Base-by-base conservation (phyloP, 2,329 filamentous ascomycete species). In the Ophiostoma ulmi region DNA sequence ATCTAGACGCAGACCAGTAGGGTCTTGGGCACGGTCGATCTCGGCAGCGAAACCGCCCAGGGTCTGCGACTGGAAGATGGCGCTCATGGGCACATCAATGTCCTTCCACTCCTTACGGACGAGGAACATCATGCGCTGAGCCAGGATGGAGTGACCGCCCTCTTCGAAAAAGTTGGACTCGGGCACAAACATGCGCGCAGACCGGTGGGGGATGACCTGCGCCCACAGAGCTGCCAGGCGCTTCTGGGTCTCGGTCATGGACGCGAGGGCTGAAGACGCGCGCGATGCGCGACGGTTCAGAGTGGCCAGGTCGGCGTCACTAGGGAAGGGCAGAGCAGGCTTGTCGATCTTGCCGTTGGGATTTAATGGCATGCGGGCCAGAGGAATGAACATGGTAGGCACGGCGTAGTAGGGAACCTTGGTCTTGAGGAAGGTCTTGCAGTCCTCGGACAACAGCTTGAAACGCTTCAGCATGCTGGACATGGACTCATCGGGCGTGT, bases 271-370 rank as follows among this genome's bases (percentile, higher is more conserved):
- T 0, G 70, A 71, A 5, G 79, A 77, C n/a, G 73, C 69, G 31
- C 71, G 70, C 20, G 70, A 69, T 6, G 65, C 65, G 13, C 65
- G 65, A 68, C 80, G 79, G 38, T 36, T 22, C 3, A 74, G 58
- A 3, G 39, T 67, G 14, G 70, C 68, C 41, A 82, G 69, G 68
- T 83, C 81, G 70, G 87, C 86, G 35, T 88, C 88, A 78, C 94
- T 92, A 55, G 88, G 94, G 85, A 94, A 95, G 0, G 92, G 92
- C 69, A 96, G 83, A 1, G 87, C 88, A 17, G 91, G 90, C 79
- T 89, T 90, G 79, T 96, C 92, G 61, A 94, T 87, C 80, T 95
- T 95, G 75, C 91, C 91, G 75, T 93, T 93, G n/a, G 91, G 91
- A 78, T 92, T 76, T 13, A 76, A 38, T 0, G 75, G 75, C 71